Evolutionary conservation across 169 alveolate genomes (phyloP).

Genomic region (Neospora caninum): DNA sequence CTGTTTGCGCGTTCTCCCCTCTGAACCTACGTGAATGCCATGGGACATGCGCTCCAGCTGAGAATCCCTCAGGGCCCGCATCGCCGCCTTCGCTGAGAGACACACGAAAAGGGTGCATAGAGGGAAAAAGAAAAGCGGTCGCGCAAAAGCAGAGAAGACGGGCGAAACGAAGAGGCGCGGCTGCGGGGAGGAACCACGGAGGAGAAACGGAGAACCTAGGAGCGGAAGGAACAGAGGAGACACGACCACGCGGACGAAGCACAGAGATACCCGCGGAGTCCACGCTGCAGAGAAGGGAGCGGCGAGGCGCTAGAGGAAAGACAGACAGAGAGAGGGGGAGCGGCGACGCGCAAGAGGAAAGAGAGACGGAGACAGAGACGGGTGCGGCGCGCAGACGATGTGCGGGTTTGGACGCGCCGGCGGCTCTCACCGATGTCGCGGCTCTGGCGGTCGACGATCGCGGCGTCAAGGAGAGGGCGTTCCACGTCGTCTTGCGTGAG

Average conservation of each 20-base stretch:
- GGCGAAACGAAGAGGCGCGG: too few relatives aligned
- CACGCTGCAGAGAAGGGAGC: too few relatives aligned
- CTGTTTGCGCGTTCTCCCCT: not conserved
- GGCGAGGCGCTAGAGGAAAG: too few relatives aligned
- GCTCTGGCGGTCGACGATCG: constrained; percentile 30
- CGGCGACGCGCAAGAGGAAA: too few relatives aligned
- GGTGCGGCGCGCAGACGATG: too few relatives aligned
- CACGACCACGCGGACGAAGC: too few relatives aligned
- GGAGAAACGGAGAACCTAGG: not conserved
- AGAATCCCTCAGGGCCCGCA: not conserved
- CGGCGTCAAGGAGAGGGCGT: not conserved
- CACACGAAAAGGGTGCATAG: not conserved
- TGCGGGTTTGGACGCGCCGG: too few relatives aligned
- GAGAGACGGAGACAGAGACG: too few relatives aligned
- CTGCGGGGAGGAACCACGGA: too few relatives aligned
- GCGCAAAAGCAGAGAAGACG: not conserved
- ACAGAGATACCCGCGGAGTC: too few relatives aligned
- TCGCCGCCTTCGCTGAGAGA: not conserved
- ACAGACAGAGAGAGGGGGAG: too few relatives aligned
- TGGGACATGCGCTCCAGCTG: constrained; percentile 7
- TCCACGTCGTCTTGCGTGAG: not conserved
- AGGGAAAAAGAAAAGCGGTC: not conserved
- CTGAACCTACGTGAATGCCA: not conserved
- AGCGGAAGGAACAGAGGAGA: too few relatives aligned
- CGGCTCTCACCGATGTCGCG: not conserved